phyloP scores from a whole-genome alignment of 2,329 filamentous ascomycete genomes.

The Cercospora sesami region DNA sequence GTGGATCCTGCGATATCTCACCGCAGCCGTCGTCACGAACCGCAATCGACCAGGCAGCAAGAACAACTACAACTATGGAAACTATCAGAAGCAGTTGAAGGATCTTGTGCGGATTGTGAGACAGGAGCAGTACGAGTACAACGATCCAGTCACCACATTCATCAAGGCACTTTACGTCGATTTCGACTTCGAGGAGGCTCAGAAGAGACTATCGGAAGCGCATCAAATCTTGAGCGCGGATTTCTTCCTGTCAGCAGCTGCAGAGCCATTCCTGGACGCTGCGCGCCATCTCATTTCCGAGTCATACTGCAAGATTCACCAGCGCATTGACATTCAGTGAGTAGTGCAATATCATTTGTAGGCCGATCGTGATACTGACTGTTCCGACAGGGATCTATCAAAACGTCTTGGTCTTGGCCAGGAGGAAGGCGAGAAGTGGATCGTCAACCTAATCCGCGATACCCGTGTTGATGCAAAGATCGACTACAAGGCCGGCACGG shows the following conservation, averaged over 20 bases:
- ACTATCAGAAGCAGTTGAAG: slow-evolving; percentile 98
- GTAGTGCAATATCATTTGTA: slow-evolving; percentile 41
- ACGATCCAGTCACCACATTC: slow-evolving; percentile 93
- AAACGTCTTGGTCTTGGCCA: slow-evolving; percentile 85
- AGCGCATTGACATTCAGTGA: slow-evolving; percentile 87
- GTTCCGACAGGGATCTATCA: slow-evolving; percentile 68
- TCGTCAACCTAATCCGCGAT: slow-evolving; percentile 97
- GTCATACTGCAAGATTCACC: slow-evolving; percentile 99
- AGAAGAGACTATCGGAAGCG: slow-evolving; percentile 79
- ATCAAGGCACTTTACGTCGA: slow-evolving; percentile 93
- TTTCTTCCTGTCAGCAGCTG: slow-evolving; percentile 87
- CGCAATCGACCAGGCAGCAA: slow-evolving; percentile 73
- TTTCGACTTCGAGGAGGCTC: slow-evolving; percentile 96
- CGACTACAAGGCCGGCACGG: slow-evolving; percentile 97
- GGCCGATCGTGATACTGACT: slow-evolving; percentile 24
- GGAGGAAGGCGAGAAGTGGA: slow-evolving; percentile 99
- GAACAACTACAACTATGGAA: slow-evolving; percentile 91
- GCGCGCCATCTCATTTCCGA: slow-evolving; percentile 96
- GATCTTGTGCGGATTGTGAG: slow-evolving; percentile 92
- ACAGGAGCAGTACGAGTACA: slow-evolving; percentile 97
- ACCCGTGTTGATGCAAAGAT: slow-evolving; percentile 98
- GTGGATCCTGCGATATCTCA: slow-evolving; percentile 92
- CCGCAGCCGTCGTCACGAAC: slow-evolving; percentile 92
- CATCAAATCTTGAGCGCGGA: slow-evolving; percentile 90
- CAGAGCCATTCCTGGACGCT: slow-evolving; percentile 88